Evolutionary conservation across 129 eudicot species (phyloP).

Genomic region (Erigeron canadensis): DNA sequence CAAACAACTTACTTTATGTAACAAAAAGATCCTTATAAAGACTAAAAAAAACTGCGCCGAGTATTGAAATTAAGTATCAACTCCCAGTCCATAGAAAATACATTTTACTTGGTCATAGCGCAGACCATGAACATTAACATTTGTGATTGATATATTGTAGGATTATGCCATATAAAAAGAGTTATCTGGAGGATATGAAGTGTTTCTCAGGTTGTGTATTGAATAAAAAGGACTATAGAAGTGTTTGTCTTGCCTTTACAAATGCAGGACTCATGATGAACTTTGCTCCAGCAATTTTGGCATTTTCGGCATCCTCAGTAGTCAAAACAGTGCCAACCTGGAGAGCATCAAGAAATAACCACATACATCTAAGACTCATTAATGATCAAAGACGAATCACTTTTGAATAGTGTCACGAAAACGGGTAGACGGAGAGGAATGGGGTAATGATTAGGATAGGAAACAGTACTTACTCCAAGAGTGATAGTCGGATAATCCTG

Average conservation of each 20-base stretch:
- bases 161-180: not conserved
- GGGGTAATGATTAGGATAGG: not conserved
- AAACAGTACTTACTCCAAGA: constrained; percentile 69
- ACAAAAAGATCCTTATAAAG: not conserved
- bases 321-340: constrained; percentile 84
- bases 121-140: not conserved
- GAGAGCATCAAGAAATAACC: constrained; percentile 18
- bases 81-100: constrained; percentile 3
- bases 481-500: constrained; percentile 59
- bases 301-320: constrained; percentile 56
- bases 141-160: not conserved
- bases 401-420: no score
- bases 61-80: not conserved
- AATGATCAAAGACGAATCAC: not conserved
- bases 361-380: not conserved
- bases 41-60: not conserved
- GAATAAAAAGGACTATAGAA: not conserved
- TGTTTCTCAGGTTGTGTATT: constrained; percentile 4
- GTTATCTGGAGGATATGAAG: not conserved
- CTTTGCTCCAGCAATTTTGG: constrained; percentile 70
- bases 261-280: constrained; percentile 94
- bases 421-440: no score
- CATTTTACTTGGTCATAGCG: constrained; percentile 15
- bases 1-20: constrained; percentile 7
- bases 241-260: constrained; percentile 49